Base-by-base conservation (phyloP, 805 yeast species). In the Isabelozyma rhagii region DNA sequence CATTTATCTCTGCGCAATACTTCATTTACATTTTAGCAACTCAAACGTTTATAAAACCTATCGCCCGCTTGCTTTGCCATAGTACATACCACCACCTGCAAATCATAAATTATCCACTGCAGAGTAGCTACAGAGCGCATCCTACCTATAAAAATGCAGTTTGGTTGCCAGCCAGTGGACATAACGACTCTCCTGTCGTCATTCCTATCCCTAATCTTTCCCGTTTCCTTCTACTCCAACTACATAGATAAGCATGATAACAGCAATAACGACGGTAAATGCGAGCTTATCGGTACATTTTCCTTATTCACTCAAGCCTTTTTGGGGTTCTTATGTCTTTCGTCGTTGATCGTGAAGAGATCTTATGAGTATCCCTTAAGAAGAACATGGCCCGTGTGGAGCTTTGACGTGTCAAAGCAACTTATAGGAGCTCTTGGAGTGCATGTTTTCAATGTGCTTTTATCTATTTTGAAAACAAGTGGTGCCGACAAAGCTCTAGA, bases 351-450 rank as follows among this genome's bases (percentile, higher is more conserved):
- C 2, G 68, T 84, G 41, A 93, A 94, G 62, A 76, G 98, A 47
- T 81, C 72, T 51, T 81, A 83, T 52, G 99, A 93, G 60, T 79
- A 79, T 52, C 97, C 97, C 1, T 65, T 75, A 42, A 78, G 91
- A 55, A 75, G 99, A 54, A 92, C 96, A 3, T 83, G 96, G 89
- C 78, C 80, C 56, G 84, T 92, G 10, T 93, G 98, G 98, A 61
- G 79, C 14, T 92, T 82, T 61, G 99, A 93, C 63, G 96, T 93
- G 0, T 80, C 89, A 14, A 93, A 94, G 62, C 99, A 93, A 64
- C 77, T 93, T 0, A 69, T 89, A 18, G 99, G 98, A 0, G 90
- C 98, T 0, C 66, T 88, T 27, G 89, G 92, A 1, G 80, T 93
- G 1, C 99, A 93, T 63, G 72, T 87, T 8, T 70, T 92, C 61